phyloP scores from a whole-genome alignment of 805 yeast genomes.

The Helenozyma baotianmanensis region DNA sequence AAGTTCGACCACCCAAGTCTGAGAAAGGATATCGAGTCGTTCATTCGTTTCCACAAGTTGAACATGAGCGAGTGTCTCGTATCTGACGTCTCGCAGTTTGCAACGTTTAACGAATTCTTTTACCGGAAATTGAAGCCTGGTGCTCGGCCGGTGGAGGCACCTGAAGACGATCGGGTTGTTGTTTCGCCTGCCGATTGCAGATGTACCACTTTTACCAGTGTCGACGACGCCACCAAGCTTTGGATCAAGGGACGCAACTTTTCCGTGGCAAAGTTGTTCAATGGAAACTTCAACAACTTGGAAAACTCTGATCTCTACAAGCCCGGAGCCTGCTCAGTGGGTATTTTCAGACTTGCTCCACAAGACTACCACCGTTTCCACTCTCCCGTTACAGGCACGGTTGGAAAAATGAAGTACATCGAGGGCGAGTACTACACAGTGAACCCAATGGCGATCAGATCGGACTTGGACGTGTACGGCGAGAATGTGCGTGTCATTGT shows the following conservation, averaged over 20 bases:
- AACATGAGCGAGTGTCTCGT: conserved; percentile 65
- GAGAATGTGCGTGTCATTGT: conserved; percentile 79
- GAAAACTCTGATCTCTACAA: conserved; percentile 32
- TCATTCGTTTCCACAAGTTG: conserved; percentile 77
- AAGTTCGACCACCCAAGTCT: conserved; percentile 76
- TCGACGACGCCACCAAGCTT: conserved; percentile 58
- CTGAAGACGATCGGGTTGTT: conserved; percentile 43
- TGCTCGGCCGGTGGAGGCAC: conserved; percentile 66
- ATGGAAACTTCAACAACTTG: conserved; percentile 41
- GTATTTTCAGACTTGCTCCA: conserved; percentile 87
- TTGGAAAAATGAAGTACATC: conserved; percentile 63
- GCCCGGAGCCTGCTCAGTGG: conserved; percentile 52
- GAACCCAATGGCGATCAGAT: conserved; percentile 94
- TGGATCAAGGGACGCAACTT: conserved; percentile 91
- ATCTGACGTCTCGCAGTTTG: conserved; percentile 44
- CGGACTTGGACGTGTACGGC: conserved; percentile 85
- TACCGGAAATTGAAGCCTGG: conserved; percentile 70
- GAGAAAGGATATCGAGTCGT: conserved; percentile 62
- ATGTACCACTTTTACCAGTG: conserved; percentile 60
- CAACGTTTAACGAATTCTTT: conserved; percentile 85
- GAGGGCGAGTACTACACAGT: conserved; percentile 94
- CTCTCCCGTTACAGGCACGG: conserved; percentile 71
- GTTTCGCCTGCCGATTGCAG: conserved; percentile 88
- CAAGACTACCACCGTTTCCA: conserved; percentile 97
- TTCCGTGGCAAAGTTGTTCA: conserved; percentile 57